Conservation (phyloP, 2,329 filamentous ascomycete genomes). For the Nannizzia gypsea region DNA sequence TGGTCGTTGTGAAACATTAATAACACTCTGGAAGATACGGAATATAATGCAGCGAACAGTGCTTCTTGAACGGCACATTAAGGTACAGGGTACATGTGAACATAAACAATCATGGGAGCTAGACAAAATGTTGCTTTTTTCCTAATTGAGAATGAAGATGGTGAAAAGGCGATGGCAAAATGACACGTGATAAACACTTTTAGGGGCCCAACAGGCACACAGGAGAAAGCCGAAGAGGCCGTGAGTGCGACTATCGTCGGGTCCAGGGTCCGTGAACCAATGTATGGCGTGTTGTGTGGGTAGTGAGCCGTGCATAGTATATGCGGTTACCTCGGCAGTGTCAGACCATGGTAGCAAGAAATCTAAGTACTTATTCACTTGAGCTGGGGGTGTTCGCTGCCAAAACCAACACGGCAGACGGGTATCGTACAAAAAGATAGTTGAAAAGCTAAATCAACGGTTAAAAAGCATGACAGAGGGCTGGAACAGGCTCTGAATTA, state of each 20-base stretch:
- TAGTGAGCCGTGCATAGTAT: neutral
- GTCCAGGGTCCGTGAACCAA: too few species aligned
- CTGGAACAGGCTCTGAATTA: neutral
- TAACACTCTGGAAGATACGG: neutral
- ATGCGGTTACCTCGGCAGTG: neutral
- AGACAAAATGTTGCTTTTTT: too few species aligned
- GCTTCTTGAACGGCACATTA: too few species aligned
- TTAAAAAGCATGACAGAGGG: neutral
- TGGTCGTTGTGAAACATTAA: neutral
- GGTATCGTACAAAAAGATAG: neutral
- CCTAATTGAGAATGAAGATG: too few species aligned
- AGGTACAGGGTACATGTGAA: too few species aligned
- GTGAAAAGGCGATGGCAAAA: too few species aligned
- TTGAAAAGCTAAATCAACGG: neutral
- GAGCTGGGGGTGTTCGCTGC: neutral
- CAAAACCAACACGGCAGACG: neutral
- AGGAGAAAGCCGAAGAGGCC: too few species aligned
- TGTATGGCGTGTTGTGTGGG: neutral
- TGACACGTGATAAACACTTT: too few species aligned
- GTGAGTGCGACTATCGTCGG: too few species aligned
- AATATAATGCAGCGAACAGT: neutral
- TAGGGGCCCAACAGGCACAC: too few species aligned
- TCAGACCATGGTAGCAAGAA: neutral
- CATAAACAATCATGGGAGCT: too few species aligned
- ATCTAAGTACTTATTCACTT: neutral